A percentile compares a stretch with the other conserved stretches of the same genome.
phyloP scores from a whole-genome alignment of 495 filamentous ascomycete species.

The Xeromyces bisporus region DNA sequence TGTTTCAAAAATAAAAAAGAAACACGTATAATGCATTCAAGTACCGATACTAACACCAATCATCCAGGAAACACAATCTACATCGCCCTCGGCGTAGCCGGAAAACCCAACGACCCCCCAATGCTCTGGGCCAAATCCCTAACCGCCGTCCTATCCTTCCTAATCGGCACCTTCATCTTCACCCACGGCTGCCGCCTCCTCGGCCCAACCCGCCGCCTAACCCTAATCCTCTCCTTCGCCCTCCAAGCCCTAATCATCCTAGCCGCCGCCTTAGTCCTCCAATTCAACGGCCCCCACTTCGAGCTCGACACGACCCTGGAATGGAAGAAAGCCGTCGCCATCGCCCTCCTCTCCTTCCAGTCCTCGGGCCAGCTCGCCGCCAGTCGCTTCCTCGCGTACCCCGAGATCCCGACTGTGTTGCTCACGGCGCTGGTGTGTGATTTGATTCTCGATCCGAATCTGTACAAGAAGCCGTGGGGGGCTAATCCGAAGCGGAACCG shows the following conservation, averaged over 20 bases:
- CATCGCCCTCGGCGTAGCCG: constrained; percentile 20
- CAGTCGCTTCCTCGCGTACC: constrained; percentile 39
- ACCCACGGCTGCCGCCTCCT: constrained; percentile 15
- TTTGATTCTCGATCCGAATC: constrained; percentile 23
- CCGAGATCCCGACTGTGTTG: constrained; percentile 56
- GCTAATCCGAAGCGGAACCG: constrained; percentile 10
- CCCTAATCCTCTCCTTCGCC: constrained; percentile 37
- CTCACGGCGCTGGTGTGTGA: constrained; percentile 52
- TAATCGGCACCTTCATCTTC: constrained; percentile 20
- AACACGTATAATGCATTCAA: too few species aligned
- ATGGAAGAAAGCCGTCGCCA: constrained; percentile 16
- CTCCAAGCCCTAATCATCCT: constrained; percentile 36
- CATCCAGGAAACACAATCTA: constrained; percentile 30
- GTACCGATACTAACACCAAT: too few species aligned
- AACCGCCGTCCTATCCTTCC: constrained; percentile 17
- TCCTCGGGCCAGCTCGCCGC: constrained; percentile 50
- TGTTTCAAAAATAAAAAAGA: too few species aligned
- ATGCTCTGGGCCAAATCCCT: constrained; percentile 28
- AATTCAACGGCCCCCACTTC: constrained; percentile 19
- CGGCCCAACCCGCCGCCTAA: constrained; percentile 26
- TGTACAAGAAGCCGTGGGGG: constrained; percentile 4
- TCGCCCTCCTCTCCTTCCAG: constrained; percentile 51
- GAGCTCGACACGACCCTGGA: constrained; percentile 6
- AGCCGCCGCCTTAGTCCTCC: constrained; percentile 35
- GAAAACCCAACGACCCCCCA: constrained; percentile 19